Percentiles rank a stretch among this genome's conserved stretches.
Evolutionary conservation across 345 rosid genomes (phyloP).

Genomic region (Salix exigua): DNA sequence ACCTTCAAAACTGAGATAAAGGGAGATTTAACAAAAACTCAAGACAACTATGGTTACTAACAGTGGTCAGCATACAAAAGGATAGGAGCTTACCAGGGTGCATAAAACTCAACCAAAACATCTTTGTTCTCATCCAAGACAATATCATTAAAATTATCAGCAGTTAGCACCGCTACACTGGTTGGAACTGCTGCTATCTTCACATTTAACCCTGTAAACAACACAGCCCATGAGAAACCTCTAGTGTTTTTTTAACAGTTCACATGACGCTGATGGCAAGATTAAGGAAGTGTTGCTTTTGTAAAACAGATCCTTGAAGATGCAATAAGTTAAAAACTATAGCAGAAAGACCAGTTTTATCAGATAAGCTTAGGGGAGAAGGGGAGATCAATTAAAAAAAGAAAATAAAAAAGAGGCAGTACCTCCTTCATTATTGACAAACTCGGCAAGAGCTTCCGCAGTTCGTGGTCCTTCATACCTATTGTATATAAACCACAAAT

Average conservation of each 20-base stretch:
- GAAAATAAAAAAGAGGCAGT: not conserved
- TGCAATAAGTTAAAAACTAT: not conserved
- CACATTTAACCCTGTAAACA: constrained; percentile 72
- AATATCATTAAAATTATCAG: constrained; percentile 72
- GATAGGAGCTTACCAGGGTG: constrained; percentile 67
- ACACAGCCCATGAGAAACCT: constrained; percentile 1
- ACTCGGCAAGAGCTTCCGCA: constrained; percentile 82
- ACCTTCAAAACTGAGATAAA: not conserved
- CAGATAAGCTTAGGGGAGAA: not conserved
- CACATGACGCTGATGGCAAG: not conserved
- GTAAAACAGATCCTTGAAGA: not conserved
- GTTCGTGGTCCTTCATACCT: constrained; percentile 93
- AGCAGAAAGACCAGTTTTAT: not conserved
- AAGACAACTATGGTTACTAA: not conserved
- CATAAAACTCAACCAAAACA: constrained; percentile 95
- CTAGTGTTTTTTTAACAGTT: not conserved
- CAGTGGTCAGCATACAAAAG: not conserved
- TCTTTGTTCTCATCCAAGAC: constrained; percentile 86
- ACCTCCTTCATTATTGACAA: constrained; percentile 94
- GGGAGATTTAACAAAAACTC: not conserved
- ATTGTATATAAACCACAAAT: not conserved
- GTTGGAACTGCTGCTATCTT: constrained; percentile 80
- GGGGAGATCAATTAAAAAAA: not conserved
- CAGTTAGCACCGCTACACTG: constrained; percentile 63
- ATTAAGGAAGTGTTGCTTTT: not conserved